Evolutionary conservation across 2,329 filamentous ascomycete genomes (phyloP).

Genomic region (Penicillium olsonii): DNA sequence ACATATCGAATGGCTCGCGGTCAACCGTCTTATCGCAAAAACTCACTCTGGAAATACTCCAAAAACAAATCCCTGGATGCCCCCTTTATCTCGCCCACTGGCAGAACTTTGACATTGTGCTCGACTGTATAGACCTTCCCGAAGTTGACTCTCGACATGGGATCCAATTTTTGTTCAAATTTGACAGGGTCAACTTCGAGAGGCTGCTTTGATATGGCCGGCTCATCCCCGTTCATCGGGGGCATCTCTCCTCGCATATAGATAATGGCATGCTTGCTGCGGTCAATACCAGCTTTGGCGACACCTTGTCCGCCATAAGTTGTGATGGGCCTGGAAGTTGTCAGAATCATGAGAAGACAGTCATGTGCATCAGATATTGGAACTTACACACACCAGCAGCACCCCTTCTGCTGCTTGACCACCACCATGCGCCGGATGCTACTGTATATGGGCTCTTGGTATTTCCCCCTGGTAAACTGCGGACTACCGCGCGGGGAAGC

Average conservation of each 20-base stretch:
- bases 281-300: slow-evolving; percentile 37
- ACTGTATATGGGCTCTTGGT: slow-evolving; percentile 28
- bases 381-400: slow-evolving; percentile 38
- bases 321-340: slow-evolving; percentile 37
- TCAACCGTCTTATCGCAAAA: neutral
- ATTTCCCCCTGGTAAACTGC: slow-evolving; percentile 19
- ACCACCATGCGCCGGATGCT: slow-evolving; percentile 39
- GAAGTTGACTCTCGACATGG: slow-evolving; percentile 43
- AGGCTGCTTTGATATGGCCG: slow-evolving; percentile 37
- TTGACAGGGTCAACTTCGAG: slow-evolving; percentile 34
- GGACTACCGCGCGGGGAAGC: neutral
- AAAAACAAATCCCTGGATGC: slow-evolving; percentile 28
- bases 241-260: slow-evolving; percentile 30
- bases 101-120: slow-evolving; percentile 45
- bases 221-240: slow-evolving; percentile 24
- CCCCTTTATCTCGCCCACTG: slow-evolving; percentile 37
- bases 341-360: neutral
- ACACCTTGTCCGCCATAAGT: slow-evolving; percentile 43
- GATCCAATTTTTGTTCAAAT: slow-evolving; percentile 26
- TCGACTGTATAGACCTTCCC: slow-evolving; percentile 45
- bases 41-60: neutral
- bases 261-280: slow-evolving; percentile 41
- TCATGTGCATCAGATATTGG: neutral
- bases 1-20: neutral
- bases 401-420: slow-evolving; percentile 26